Base-by-base conservation (phyloP, 2,329 filamentous ascomycete genomes). In the Ophiocordyceps camponoti-saundersi region DNA sequence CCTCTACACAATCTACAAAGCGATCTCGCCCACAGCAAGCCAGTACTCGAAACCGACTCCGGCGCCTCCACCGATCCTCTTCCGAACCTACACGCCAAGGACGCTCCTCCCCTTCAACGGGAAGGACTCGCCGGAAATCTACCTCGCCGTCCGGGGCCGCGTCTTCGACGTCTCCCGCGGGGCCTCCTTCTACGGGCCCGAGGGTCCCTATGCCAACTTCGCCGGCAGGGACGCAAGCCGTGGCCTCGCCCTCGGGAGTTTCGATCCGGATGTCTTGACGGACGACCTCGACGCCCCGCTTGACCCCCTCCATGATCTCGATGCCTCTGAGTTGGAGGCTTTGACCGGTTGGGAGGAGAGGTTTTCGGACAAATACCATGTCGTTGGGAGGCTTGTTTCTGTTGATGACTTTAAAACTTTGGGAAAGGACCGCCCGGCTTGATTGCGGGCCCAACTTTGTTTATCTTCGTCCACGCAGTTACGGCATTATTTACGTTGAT, bases 161-260 rank as follows among this genome's bases (percentile, higher is more conserved):
- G 82, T 96, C 52, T 96, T 95, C 61, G 92, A 98, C 61, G 90
- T 96, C 22, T 79, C 81, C 0, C 69, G 79, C 15, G 90, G 92
- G 22, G 78, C 82, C 58, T 89, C 93, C 69, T 96, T 96, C 65
- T 98, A 98, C 67, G 92, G 92, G 4, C 92, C 92, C 20, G 89
- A 88, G 13, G 90, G 90, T 0, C 88, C 90, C 2, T 98, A 98
- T 64, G 81, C 82, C 63, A 96, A 96, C 68, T 98, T 98, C 60
- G 92, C 92, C 0, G 92, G 92, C 0, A 73, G 89, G 39, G 92
- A 98, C 65, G 92, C 92, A 20, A 87, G 78, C 53, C 75, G 90
- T 46, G 92, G 92, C 1, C 68, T 98, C 50, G 90, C 92, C 1
- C 85, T 78, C 63, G 86, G 89, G 49, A 94, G 86, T 67, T 96